Base-by-base conservation (phyloP, 352 stramenopile genomes). In the Pythium utonaiense region DNA sequence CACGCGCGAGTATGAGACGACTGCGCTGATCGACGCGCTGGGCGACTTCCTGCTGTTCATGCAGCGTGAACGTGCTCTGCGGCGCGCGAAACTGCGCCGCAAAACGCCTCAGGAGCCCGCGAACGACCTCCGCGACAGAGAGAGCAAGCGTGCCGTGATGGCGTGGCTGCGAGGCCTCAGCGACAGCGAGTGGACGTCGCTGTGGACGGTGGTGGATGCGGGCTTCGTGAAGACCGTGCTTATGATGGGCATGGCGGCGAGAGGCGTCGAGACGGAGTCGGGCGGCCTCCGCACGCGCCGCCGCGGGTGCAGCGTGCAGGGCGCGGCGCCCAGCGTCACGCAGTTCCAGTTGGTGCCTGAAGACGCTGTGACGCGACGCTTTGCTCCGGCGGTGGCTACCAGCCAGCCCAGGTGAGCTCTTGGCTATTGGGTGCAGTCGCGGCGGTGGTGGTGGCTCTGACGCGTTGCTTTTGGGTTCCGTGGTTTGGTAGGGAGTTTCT, bases 221-320 rank as follows among this genome's bases (percentile, higher is more conserved):
- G 66, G 73, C 6, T 92, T 94, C 56, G 85, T 93, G 33, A 92
- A 92, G 64, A 91, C 83, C 14, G 57, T 93, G 50, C 66, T 94
- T 60, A 71, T 75, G 44, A 93, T 94, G 81, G 74, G 65, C 28
- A 78, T 82, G 62, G 49, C 54, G 0, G 42, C 67, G 25, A 59
- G 55, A 8, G 65, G 48, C 12, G 52, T 51, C 52, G 64, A 60
- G 53, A 30, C 60, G 34, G 44, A 62, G 25, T 30, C 53, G n/a
- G 54, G 56, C 40, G 21, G 63, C 47, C 31, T 67, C 56, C 38
- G 56, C 59, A 60, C 27, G 50, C 24, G 47, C 41, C 51, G 64
- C 54, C 12, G 52, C 25, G 5, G 22, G 9, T 47, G 60, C n/a
- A 38, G 49, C 4, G 38, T 67, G 21, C 33, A 27, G 38, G n/a